Conservation (phyloP, 2,329 filamentous ascomycete species). For the Penicillium occitanis region DNA sequence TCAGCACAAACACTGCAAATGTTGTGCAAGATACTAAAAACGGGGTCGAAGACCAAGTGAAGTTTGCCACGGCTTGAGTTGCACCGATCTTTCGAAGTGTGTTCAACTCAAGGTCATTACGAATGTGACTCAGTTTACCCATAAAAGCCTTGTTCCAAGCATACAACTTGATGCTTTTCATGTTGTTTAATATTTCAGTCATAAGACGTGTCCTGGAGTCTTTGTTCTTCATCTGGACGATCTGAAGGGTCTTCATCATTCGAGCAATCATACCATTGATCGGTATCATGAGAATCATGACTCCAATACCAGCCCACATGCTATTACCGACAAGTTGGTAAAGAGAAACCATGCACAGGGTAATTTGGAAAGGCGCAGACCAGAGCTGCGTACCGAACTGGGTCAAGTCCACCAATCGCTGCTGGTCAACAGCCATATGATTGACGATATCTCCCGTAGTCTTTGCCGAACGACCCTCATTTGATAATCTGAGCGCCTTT, state of each 20-base stretch:
- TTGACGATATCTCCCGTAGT: slow-evolving; percentile 98
- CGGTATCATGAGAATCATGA: slow-evolving; percentile 97
- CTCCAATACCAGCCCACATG: slow-evolving; percentile 91
- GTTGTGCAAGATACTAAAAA: slow-evolving; percentile 97
- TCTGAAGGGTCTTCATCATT: slow-evolving; percentile 91
- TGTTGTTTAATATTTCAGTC: slow-evolving; percentile 97
- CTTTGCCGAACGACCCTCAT: slow-evolving; percentile 84
- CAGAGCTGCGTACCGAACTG: slow-evolving; percentile 95
- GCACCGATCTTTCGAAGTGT: slow-evolving; percentile 95
- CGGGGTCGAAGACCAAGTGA: slow-evolving; percentile 96
- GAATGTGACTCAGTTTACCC: slow-evolving; percentile 92
- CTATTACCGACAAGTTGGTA: slow-evolving; percentile 93
- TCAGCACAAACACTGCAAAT: slow-evolving; percentile 90
- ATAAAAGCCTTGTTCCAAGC: slow-evolving; percentile 97
- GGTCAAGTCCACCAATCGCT: slow-evolving; percentile 88
- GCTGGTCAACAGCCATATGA: slow-evolving; percentile 98
- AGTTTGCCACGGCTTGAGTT: slow-evolving; percentile 90
- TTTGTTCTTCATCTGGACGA: slow-evolving; percentile 99
- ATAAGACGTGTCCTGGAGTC: slow-evolving; percentile 89
- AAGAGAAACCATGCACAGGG: slow-evolving; percentile 90
- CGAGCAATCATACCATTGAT: slow-evolving; percentile 89
- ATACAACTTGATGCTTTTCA: slow-evolving; percentile 99
- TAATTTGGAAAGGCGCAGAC: slow-evolving; percentile 96
- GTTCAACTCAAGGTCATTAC: slow-evolving; percentile 93
- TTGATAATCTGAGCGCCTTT: slow-evolving; percentile 86